Percentiles rank a stretch among this genome's conserved stretches.
Evolutionary conservation across 169 alveolate species (phyloP).

Genomic region (Plasmodium yoelii): DNA sequence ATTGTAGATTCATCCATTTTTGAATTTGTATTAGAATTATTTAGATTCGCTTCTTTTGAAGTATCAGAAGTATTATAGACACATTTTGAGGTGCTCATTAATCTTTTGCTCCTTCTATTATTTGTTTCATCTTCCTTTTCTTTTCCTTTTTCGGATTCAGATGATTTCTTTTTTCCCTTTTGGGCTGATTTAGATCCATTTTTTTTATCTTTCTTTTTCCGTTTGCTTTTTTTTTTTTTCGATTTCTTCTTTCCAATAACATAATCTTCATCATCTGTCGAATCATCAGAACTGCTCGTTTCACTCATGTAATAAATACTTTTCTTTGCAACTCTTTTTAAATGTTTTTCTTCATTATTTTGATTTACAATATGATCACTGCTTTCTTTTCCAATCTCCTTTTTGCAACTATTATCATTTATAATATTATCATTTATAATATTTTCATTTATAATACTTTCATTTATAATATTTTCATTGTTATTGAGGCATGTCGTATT

Average conservation of each 20-base stretch:
- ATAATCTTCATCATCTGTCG: slow-evolving; percentile 29
- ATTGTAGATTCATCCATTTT: not conserved
- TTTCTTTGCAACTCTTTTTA: not conserved
- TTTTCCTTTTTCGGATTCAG: not conserved
- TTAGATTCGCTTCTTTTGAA: too few relatives aligned
- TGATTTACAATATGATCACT: not conserved
- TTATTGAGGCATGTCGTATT: too few relatives aligned
- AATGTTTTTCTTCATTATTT: not conserved
- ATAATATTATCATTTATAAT: too few relatives aligned
- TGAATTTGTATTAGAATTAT: too few relatives aligned
- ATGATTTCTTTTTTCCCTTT: not conserved
- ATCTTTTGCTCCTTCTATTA: not conserved
- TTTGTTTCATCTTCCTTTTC: slow-evolving; percentile 11
- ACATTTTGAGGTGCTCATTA: too few relatives aligned
- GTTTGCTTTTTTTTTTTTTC: slow-evolving; percentile 2
- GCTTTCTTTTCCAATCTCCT: not conserved
- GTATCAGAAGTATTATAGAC: too few relatives aligned
- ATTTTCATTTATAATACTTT: too few relatives aligned
- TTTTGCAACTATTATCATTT: not conserved
- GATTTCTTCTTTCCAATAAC: not conserved
- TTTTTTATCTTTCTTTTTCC: not conserved
- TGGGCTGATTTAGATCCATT: not conserved
- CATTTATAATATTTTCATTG: too few relatives aligned
- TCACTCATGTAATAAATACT: not conserved
- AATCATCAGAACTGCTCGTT: not conserved